Evolutionary conservation across 352 stramenopile genomes (phyloP), one percentile per base, ranked within the genome.

Genomic region (Thraustochytrium striatum): DNA sequence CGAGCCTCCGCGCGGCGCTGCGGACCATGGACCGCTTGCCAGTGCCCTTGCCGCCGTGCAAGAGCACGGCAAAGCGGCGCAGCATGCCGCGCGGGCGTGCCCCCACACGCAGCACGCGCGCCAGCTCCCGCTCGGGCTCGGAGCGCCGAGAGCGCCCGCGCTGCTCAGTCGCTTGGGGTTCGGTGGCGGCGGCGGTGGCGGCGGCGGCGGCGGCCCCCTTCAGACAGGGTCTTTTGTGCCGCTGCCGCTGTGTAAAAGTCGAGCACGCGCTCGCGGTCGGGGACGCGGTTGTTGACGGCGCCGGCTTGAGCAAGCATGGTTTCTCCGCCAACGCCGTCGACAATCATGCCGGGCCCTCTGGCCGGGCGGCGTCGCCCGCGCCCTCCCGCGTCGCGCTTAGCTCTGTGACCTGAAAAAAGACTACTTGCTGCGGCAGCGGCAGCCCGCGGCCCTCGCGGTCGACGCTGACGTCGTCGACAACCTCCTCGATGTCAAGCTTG

Each of bases 381-480:
- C 5, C 65, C 35, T 75, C 41, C 19, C 43, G 50, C 39, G 65
- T 62, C 2, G 16, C 11, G 7, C 41, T 61, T 9, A 75, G 50
- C 65, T 75, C 65, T n/a, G 50, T 75, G 25, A 75, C 65, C 32
- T 75, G 65, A 43, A 75, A 75, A 38, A 55, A 75, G n/a, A 75
- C 65, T 13, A 75, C 65, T 3, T 30, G 44, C 21, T 75, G 44
- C n/a, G 65, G 65, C 41, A 30, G 5, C 16, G 65, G 65, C 9
- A 75, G 44, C 35, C 39, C 44, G 35, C 52, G 65, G 43, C 65
- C 65, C 25, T 61, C 30, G 5, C 30, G 30, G 50, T 75, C 65
- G 39, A 75, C 30, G 7, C 30, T 43, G 21, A 5, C 32, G 30
- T 75, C 65, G 16, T 21, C 21, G 9, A 11, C 19, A 7, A 62